A percentile compares a stretch with the other conserved stretches of the same genome.
Conservation (phyloP, 495 filamentous ascomycete species). For the Podospora conica region DNA sequence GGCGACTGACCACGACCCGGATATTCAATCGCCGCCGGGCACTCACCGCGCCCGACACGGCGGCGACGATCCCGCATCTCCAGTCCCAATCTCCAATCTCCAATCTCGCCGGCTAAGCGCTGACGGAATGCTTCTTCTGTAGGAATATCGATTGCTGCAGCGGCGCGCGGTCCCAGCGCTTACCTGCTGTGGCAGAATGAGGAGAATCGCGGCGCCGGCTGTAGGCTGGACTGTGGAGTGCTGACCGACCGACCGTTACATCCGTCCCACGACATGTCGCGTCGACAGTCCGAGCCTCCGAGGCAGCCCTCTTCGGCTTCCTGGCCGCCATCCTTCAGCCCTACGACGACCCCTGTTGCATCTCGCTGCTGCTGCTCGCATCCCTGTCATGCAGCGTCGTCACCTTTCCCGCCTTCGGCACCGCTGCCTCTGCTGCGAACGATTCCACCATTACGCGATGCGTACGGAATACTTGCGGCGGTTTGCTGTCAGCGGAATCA, state of each 20-base stretch:
- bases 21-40: background rate
- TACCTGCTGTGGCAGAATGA: background rate
- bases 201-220: background rate
- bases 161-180: background rate
- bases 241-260: conserved; percentile 5
- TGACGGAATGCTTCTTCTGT: background rate
- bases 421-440: conserved; percentile 1
- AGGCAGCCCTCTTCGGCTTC: background rate
- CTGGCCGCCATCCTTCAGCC: conserved; percentile 13
- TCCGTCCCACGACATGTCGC: background rate
- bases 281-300: conserved; percentile 3
- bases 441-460: no score
- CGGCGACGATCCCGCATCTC: background rate
- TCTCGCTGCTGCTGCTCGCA: conserved; percentile 3
- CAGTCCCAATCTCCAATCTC: conserved; percentile 4
- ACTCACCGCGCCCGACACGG: background rate
- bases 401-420: conserved; percentile 11
- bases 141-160: background rate
- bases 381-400: conserved; percentile 3
- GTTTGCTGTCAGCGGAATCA: no score
- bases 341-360: conserved; percentile 7
- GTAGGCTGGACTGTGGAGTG: background rate
- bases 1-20: conserved; percentile 1
- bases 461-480: no score
- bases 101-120: conserved; percentile 3